Conservation (phyloP, 2,329 filamentous ascomycete species). For the Cadophora luteo-olivacea region DNA sequence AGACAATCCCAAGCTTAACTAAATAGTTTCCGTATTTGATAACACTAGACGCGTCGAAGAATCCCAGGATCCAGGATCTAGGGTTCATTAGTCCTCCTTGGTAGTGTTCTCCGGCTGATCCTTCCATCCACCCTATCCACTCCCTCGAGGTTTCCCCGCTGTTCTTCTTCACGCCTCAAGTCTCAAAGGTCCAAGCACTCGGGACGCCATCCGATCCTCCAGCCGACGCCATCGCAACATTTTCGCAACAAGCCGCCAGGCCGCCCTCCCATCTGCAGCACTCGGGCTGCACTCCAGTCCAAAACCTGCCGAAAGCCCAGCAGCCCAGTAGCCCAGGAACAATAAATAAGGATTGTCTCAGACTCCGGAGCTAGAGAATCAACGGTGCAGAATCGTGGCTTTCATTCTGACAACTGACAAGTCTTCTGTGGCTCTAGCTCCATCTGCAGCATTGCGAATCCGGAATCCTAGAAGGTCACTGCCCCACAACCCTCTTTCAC, state of each 20-base stretch:
- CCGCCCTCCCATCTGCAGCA: not conserved
- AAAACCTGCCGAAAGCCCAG: not conserved
- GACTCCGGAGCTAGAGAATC: not conserved
- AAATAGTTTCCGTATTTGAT: not conserved
- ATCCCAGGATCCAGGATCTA: conserved; percentile 2
- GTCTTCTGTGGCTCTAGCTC: not conserved
- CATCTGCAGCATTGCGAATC: conserved; percentile 1
- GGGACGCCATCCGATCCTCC: conserved; percentile 7
- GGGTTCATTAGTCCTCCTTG: not conserved
- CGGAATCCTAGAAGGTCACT: not conserved
- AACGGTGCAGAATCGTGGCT: not conserved
- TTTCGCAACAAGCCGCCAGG: not conserved
- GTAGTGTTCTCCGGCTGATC: conserved; percentile 7
- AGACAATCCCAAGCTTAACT: not conserved
- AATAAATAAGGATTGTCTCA: not conserved
- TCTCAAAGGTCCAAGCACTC: not conserved
- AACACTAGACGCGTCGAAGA: not conserved
- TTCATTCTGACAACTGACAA: not conserved
- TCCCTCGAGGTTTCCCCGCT: not conserved
- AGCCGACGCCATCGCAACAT: not conserved
- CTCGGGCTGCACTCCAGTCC: too few relatives aligned
- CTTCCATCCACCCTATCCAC: not conserved
- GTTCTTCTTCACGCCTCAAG: not conserved
- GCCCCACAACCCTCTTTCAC: not conserved
- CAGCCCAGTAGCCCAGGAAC: too few relatives aligned